Percentiles rank a stretch among this genome's conserved stretches.
phyloP scores from a whole-genome alignment of 305 asterid genomes.

The Fraxinus xanthoxyloides region DNA sequence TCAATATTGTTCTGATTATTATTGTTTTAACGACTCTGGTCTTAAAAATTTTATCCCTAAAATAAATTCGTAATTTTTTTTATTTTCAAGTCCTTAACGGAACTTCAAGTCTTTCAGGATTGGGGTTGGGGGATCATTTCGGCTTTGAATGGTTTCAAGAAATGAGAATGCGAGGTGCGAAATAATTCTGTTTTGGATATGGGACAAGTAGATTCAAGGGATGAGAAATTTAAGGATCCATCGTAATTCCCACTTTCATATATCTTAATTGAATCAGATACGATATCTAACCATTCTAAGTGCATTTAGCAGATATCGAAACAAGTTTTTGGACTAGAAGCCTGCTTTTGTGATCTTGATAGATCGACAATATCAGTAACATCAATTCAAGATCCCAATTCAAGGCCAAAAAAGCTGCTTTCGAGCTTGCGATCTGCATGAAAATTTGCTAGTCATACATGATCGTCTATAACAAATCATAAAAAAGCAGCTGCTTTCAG shows the following conservation, averaged over 20 bases:
- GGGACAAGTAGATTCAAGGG: neutral
- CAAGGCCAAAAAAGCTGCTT: neutral
- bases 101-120: neutral
- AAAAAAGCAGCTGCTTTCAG: neutral
- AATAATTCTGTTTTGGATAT: neutral
- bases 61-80: too few relatives aligned
- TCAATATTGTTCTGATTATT: neutral
- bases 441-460: neutral
- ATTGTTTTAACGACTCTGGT: neutral
- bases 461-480: neutral
- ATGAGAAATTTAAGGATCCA: neutral
- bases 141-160: neutral
- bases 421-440: neutral
- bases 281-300: neutral
- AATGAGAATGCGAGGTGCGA: neutral
- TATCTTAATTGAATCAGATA: neutral
- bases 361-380: neutral
- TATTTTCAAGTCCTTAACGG: neutral
- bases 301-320: neutral
- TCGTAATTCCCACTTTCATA: neutral
- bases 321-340: neutral
- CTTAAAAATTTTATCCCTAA: neutral
- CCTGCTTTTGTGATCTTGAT: neutral
- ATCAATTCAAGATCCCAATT: neutral
- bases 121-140: neutral